A percentile compares a stretch with the other conserved stretches of the same genome.
Evolutionary conservation across 2,329 filamentous ascomycete species (phyloP).

Genomic region (Neurospora crassa): DNA sequence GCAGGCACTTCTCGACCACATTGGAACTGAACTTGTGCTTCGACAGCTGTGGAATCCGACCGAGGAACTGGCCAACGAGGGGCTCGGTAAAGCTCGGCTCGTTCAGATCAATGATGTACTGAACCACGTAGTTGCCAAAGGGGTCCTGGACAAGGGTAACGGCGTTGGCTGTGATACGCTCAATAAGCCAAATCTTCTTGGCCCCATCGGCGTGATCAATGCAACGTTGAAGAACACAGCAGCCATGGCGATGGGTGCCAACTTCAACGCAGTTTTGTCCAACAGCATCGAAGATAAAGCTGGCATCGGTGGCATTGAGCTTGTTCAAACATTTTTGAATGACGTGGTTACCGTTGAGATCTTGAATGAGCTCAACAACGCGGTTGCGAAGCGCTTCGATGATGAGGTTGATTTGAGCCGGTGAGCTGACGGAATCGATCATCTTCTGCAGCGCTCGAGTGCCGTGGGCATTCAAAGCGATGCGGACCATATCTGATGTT

Average conservation of each 20-base stretch:
- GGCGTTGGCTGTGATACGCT: constrained; percentile 81
- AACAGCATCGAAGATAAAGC: constrained; percentile 96
- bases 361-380: constrained; percentile 91
- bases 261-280: constrained; percentile 79
- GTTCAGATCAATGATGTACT: constrained; percentile 94
- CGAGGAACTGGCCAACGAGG: constrained; percentile 70
- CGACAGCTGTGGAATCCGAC: constrained; percentile 61
- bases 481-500: constrained; percentile 76
- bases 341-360: constrained; percentile 96
- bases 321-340: constrained; percentile 99
- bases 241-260: constrained; percentile 93
- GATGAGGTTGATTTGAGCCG: constrained; percentile 77
- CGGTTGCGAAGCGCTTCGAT: constrained; percentile 73
- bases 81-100: constrained; percentile 83
- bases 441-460: constrained; percentile 97
- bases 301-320: constrained; percentile 69
- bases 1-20: constrained; percentile 92
- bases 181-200: constrained; percentile 81
- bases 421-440: constrained; percentile 91
- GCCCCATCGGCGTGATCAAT: constrained; percentile 90
- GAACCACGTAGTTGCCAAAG: constrained; percentile 97
- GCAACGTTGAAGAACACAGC: constrained; percentile 94
- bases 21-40: constrained; percentile 99
- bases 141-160: constrained; percentile 87
- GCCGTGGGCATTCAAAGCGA: constrained; percentile 94